Evolutionary conservation across 2,329 filamentous ascomycete genomes (phyloP), one percentile per base, ranked within the genome.

Genomic region (Aspergillus jensenii): DNA sequence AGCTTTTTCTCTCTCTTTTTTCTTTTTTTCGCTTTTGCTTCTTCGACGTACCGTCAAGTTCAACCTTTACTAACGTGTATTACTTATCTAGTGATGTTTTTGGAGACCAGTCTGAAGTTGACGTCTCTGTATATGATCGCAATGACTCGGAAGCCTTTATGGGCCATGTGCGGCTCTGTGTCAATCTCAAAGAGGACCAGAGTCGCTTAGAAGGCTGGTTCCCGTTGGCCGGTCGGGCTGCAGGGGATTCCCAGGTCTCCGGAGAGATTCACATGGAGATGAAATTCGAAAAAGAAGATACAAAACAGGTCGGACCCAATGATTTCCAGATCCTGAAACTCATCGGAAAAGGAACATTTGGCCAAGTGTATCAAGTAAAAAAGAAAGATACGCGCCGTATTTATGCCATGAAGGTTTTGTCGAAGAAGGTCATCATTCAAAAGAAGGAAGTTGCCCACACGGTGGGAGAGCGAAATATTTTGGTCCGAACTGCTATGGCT

Each of bases 401-500:
- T 60, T 99, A 99, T 71, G 95, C 95, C 61, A 99, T 99, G 95
- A 99, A 99, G 77, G 93, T 99, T 2, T 81, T 99, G 33, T 97
- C 95, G 51, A 99, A 99, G 83, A 99, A 99, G 82, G 95, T 99
- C 53, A 99, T 99, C 69, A 95, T 99, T 25, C 95, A 99, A 78
- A 99, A 99, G 85, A 99, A 99, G 78, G 95, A 99, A 75, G 92
- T 99, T 50, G 92, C 93, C 15, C 95, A 99, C 73, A 99, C 95
- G 0, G 88, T 99, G 39, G 95, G 95, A 65, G 95, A 99, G 78
- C 87, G 95, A 59, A 99, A 99, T 72, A 99, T 99, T 65, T 82
- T 99, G 48, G 95, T 99, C 41, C 90, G 95, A 64, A 99, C 95
- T 4, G 95, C 95, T 27, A 98, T 90, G 78, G 88, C 93, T 1